phyloP scores from a whole-genome alignment of 2,329 filamentous ascomycete species.

The Nectriaceae sp. region DNA sequence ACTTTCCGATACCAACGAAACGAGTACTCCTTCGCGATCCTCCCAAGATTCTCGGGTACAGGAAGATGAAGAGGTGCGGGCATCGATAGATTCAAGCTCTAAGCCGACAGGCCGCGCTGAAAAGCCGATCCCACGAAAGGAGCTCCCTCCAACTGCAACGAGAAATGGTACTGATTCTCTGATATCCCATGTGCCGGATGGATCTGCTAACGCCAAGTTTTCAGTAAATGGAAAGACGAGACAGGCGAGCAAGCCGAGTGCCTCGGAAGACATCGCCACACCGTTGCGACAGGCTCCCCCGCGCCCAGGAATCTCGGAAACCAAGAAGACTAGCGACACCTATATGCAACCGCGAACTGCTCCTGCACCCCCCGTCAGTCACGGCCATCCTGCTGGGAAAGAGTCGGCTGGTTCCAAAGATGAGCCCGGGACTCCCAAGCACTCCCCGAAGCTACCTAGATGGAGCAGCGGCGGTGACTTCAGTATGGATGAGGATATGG shows the following conservation, averaged over 20 bases:
- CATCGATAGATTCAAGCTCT: constrained; percentile 44
- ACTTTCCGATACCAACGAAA: constrained; percentile 38
- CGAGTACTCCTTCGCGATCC: constrained; percentile 44
- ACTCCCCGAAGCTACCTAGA: constrained; percentile 68
- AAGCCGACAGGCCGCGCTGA: constrained; percentile 42
- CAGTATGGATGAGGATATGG: constrained; percentile 94
- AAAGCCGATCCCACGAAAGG: constrained; percentile 65
- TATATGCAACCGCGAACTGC: constrained; percentile 62
- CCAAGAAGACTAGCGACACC: constrained; percentile 43
- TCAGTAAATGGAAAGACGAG: constrained; percentile 30
- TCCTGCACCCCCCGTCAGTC: constrained; percentile 48
- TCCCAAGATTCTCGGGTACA: constrained; percentile 61
- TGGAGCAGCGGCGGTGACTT: constrained; percentile 85
- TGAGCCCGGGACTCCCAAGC: constrained; percentile 45
- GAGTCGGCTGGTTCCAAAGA: constrained; percentile 50
- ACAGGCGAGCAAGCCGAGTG: constrained; percentile 22
- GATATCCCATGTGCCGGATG: background rate
- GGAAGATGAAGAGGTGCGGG: constrained; percentile 54
- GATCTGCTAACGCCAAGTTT: background rate
- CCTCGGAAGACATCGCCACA: constrained; percentile 21
- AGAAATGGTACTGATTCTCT: constrained; percentile 44
- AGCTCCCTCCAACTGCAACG: constrained; percentile 48
- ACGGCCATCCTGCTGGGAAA: constrained; percentile 37
- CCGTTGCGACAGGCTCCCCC: constrained; percentile 24
- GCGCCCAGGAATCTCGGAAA: constrained; percentile 22